Base-by-base conservation (phyloP, 2,329 filamentous ascomycete species). In the Fusarium sp. region DNA sequence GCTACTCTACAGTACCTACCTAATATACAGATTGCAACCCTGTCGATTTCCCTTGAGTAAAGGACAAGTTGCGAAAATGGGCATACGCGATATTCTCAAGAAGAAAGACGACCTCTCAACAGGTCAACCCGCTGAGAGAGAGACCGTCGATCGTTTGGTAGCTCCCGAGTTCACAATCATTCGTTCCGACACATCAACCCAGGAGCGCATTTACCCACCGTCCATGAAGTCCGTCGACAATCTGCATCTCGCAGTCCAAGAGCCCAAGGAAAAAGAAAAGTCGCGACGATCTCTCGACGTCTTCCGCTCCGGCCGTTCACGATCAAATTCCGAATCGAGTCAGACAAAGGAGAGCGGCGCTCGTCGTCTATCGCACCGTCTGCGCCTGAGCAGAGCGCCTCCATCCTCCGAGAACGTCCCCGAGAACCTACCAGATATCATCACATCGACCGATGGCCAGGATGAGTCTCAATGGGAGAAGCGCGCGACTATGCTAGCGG, bases 391-490 rank as follows among this genome's bases (percentile, higher is more conserved):
- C 81, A 87, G 81, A 77, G 82, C 76, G 76, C 86, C 82, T 45
- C 84, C 83, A 65, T 88, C 86, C 66, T 93, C 93, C 65, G 87
- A 90, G 25, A 91, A 93, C 79, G 87, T 98, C 39, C 95, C 96
- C 3, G 80, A 86, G 55, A 87, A 97, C 80, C 85, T 98, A 54
- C 94, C 94, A 23, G 90, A 90, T 66, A 93, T 97, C 60, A 82
- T 85, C 52, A 77, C 76, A 78, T 81, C 71, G 78, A 78, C 68
- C 68, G 81, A 83, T 74, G 79, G 82, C 69, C 77, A 81, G 59
- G 83, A 82, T 34, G 92, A 97, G 83, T 88, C 89, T 62, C 87
- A 91, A 81, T 99, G 96, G 96, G 96, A 98, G 85, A 91, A 92
- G 82, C 87, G 95, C 64, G 96, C 96, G 28, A 98, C 94, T n/a